phyloP scores from a whole-genome alignment of 2,329 filamentous ascomycete genomes.

The Aspergillus spinulosporus region DNA sequence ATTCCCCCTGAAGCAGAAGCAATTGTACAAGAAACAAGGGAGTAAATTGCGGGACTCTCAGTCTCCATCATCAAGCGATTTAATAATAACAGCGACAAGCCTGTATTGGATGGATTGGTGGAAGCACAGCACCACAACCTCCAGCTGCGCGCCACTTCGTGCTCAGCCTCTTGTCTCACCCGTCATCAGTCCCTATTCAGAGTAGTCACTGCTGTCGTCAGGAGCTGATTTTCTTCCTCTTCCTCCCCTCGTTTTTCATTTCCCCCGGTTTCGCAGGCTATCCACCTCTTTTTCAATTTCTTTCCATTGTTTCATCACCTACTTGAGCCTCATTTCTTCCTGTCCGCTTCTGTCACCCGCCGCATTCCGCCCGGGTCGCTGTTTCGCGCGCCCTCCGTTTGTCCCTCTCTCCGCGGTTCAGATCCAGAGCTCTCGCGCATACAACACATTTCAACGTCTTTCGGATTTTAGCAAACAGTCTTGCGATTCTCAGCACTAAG shows the following conservation, averaged over 20 bases:
- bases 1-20: background rate
- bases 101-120: background rate
- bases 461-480: background rate
- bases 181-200: conserved; percentile 2
- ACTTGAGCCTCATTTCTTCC: conserved; percentile 1
- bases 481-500: background rate
- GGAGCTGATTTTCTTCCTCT: conserved; percentile 1
- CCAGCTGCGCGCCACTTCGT: conserved; percentile 7
- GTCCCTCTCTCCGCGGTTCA: conserved; percentile 17
- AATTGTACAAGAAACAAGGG: background rate
- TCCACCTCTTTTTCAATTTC: background rate
- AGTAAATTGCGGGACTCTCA: background rate
- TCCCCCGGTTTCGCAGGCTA: background rate
- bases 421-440: background rate
- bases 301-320: background rate
- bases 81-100: background rate
- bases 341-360: background rate
- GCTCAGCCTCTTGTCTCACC: conserved; percentile 19
- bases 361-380: conserved; percentile 11
- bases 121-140: background rate
- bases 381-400: conserved; percentile 4
- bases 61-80: background rate
- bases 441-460: background rate
- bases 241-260: background rate
- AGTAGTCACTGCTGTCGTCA: background rate